These are phyloP conservation scores for Colletotrichum sp. DNA, from an alignment of 2,329 filamentous ascomycete species.

Conservation along the genomic window DNA sequence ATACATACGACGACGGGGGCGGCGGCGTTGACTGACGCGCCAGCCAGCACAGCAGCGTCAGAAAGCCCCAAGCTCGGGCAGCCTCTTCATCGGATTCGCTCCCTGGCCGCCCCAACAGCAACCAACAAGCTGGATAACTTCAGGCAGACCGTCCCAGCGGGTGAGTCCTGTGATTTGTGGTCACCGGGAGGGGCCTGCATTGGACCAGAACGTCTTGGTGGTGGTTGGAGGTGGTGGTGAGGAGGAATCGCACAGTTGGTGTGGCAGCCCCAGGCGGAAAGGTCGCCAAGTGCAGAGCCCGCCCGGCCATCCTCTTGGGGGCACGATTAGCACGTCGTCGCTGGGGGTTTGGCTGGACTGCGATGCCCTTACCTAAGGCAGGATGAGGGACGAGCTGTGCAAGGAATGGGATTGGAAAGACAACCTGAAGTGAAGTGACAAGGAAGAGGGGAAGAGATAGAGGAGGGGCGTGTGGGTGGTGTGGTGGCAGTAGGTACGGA, in stretches of 20 bases:
- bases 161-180: constrained; percentile 15
- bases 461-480: not conserved
- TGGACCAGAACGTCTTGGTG: not conserved
- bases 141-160: constrained; percentile 7
- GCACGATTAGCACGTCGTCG: constrained; percentile 2
- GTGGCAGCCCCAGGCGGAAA: not conserved
- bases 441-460: not conserved
- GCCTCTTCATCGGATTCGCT: not conserved
- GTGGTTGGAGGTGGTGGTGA: not conserved
- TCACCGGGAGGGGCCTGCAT: constrained; percentile 16
- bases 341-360: not conserved
- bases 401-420: not conserved
- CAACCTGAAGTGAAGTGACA: not conserved
- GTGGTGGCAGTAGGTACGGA: not conserved
- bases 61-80: not conserved
- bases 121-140: not conserved
- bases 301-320: not conserved
- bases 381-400: not conserved
- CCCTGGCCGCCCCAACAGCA: not conserved
- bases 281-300: not conserved
- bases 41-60: not conserved
- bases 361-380: not conserved
- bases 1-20: not conserved
- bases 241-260: not conserved
- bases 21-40: not conserved